Evolutionary conservation across 2,329 filamentous ascomycete genomes (phyloP), one percentile per base, ranked within the genome.

Genomic region (Sordariomycetes sp.): DNA sequence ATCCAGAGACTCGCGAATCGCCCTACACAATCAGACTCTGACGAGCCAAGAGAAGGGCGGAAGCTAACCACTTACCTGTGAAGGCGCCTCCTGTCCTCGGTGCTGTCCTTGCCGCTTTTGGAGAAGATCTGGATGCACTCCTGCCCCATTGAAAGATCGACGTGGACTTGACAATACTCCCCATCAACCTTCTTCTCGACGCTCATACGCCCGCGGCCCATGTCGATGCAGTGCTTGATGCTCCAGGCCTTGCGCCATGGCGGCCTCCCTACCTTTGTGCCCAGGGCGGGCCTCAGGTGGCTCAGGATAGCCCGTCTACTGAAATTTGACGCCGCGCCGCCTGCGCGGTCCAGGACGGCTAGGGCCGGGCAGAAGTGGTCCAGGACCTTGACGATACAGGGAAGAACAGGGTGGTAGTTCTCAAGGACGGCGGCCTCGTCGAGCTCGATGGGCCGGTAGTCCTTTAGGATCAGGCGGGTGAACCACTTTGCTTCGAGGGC

Each of bases 61-160:
- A 34, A 20, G 8, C 17, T 20, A 13, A 13, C 10, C 22, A 64
- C 72, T 62, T 66, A 80, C 78, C 66, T 65, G 61, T 87, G 83
- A 24, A 95, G 68, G 1, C 73, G 74, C 12, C 68, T 63, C 36
- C 87, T 80, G 67, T 95, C 90, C 55, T 72, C 66, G 0, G 90
- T 96, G 52, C 90, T 92, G 62, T 96, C 89, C 66, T 94, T 95
- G 59, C 90, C 89, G 64, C 89, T 94, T 67, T 96, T 96, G 10
- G 90, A 95, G 66, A 94, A 96, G 34, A 96, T 92, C 61, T 86
- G 85, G 32, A 95, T 82, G 53, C 76, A 79, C 1, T 77, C 65
- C 1, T 59, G 66, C 17, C 72, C 71, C 54, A 79, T 81, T 10
- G 73, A 72, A 7, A 88, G 71, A 64, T 95, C 83, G 45, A 96